Evolutionary conservation across 2,329 filamentous ascomycete species (phyloP).

Genomic region (Botrytis squamosa): DNA sequence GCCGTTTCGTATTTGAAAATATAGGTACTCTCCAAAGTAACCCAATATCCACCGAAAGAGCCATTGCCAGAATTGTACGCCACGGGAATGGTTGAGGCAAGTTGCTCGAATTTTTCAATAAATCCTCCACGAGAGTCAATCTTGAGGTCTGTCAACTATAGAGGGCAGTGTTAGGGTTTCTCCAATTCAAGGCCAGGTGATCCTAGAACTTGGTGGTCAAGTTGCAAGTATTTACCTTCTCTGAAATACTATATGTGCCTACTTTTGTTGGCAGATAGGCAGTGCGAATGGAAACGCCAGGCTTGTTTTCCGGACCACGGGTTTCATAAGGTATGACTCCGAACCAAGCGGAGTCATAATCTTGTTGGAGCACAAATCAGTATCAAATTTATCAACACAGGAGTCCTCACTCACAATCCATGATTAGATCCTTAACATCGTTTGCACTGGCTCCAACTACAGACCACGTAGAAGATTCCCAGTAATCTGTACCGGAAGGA

Average conservation of each 20-base stretch:
- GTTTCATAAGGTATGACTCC: conserved; percentile 10
- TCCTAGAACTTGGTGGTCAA: not conserved
- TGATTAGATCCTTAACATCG: conserved; percentile 13
- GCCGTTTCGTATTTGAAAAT: conserved; percentile 16
- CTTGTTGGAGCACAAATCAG: not conserved
- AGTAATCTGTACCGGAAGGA: conserved; percentile 3
- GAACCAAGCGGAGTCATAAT: not conserved
- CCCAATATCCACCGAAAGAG: conserved; percentile 11
- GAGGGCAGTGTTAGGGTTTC: not conserved
- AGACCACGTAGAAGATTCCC: conserved; percentile 15
- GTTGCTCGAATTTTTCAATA: conserved; percentile 15
- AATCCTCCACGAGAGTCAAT: conserved; percentile 7
- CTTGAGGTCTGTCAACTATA: not conserved
- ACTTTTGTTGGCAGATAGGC: conserved; percentile 8
- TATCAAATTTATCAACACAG: too few relatives aligned
- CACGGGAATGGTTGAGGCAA: not conserved
- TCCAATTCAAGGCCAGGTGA: too few relatives aligned
- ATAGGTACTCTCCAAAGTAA: conserved; percentile 10
- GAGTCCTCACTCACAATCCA: not conserved
- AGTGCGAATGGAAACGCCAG: conserved; percentile 12
- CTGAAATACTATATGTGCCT: conserved; percentile 4
- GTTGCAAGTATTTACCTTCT: not conserved
- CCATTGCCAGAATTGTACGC: conserved; percentile 6
- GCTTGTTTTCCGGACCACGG: not conserved
- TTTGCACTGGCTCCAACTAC: not conserved